These are phyloP conservation scores for Hysterangium stoloniferum DNA, from an alignment of 768 basidiomycete species.

Conservation along the genomic window DNA sequence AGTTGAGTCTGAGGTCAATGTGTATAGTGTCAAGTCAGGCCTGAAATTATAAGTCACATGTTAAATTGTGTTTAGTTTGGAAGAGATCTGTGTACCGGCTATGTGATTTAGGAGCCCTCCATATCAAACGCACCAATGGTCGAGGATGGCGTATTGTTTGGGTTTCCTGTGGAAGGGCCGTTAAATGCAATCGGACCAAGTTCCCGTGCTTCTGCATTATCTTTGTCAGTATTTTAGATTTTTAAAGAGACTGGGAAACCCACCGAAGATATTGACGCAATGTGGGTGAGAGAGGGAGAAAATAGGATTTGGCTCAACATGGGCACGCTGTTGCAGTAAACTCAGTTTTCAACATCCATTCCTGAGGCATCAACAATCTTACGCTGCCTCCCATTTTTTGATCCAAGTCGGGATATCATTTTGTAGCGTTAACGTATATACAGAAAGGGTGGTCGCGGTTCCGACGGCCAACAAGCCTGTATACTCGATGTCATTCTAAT, in stretches of 20 bases:
- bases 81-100: slow-evolving; percentile 44
- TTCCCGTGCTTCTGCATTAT: slow-evolving; percentile 40
- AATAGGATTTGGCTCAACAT: slow-evolving; percentile 50
- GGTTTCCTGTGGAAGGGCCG: slow-evolving; percentile 59
- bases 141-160: slow-evolving; percentile 69
- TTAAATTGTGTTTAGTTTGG: background rate
- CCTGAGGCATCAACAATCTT: slow-evolving; percentile 11
- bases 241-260: slow-evolving; percentile 15
- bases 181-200: slow-evolving; percentile 58
- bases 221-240: background rate
- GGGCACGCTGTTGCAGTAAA: slow-evolving; percentile 32
- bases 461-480: slow-evolving; percentile 73
- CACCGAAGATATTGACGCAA: slow-evolving; percentile 58
- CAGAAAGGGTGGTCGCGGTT: slow-evolving; percentile 48
- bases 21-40: slow-evolving; percentile 73
- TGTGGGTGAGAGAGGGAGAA: slow-evolving; percentile 71
- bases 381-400: slow-evolving; percentile 67
- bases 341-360: slow-evolving; percentile 10
- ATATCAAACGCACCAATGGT: slow-evolving; percentile 58
- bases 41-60: slow-evolving; percentile 28
- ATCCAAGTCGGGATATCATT: slow-evolving; percentile 82
- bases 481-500: slow-evolving; percentile 1
- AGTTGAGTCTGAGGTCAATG: slow-evolving; percentile 74
- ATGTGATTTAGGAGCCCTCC: slow-evolving; percentile 64
- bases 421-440: slow-evolving; percentile 72